phyloP scores from a whole-genome alignment of 495 filamentous ascomycete genomes.

The Penicillium malachiteum region DNA sequence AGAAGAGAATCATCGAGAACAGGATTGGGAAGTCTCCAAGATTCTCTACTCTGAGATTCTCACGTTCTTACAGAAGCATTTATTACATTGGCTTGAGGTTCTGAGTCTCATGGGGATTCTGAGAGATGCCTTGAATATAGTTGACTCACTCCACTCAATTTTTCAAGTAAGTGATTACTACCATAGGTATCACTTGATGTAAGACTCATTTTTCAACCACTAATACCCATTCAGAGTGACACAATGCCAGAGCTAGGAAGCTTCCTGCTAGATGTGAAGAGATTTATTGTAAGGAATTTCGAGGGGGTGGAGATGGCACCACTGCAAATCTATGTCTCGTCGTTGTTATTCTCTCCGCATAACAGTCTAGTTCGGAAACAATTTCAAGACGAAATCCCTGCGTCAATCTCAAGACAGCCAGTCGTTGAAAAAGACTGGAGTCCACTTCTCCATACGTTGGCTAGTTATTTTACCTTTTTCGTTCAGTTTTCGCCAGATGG shows the following conservation, averaged over 20 bases:
- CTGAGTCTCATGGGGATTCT: slow-evolving; percentile 33
- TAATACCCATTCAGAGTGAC: background rate
- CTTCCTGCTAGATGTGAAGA: slow-evolving; percentile 23
- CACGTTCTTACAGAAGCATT: slow-evolving; percentile 44
- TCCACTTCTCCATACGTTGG: background rate
- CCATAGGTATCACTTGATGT: background rate
- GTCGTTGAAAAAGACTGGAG: background rate
- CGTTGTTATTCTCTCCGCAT: slow-evolving; percentile 32
- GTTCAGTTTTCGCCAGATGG: too few relatives aligned
- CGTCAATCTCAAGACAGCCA: too few relatives aligned
- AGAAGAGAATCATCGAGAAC: slow-evolving; percentile 11
- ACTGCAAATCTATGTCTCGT: slow-evolving; percentile 19
- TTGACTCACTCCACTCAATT: background rate
- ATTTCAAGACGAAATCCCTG: slow-evolving; percentile 6
- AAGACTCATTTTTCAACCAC: background rate
- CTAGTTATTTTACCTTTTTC: too few relatives aligned
- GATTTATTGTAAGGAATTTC: slow-evolving; percentile 28
- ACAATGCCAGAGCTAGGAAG: background rate
- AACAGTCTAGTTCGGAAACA: slow-evolving; percentile 24
- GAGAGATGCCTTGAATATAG: slow-evolving; percentile 18
- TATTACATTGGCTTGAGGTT: slow-evolving; percentile 46
- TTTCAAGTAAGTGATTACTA: background rate
- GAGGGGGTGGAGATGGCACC: slow-evolving; percentile 29
- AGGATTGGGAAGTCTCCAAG: slow-evolving; percentile 17
- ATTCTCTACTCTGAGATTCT: slow-evolving; percentile 18